Conservation (phyloP, 352 stramenopile species). For the Globisporangium heterothallicum region DNA sequence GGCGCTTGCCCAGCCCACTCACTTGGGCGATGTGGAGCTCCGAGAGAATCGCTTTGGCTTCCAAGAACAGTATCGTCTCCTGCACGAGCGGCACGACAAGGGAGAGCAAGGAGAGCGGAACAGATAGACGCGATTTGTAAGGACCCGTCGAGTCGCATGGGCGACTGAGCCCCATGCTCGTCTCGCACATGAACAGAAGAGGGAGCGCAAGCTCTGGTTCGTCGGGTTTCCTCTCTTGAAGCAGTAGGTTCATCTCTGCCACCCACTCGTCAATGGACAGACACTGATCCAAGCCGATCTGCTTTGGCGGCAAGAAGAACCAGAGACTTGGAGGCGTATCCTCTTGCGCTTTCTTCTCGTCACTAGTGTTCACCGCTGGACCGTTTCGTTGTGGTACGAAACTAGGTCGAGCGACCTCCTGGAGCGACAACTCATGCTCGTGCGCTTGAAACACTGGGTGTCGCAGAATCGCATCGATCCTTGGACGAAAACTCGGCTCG, state of each 20-base stretch:
- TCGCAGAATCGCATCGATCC: constrained; percentile 25
- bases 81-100: constrained; percentile 57
- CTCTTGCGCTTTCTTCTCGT: constrained; percentile 11
- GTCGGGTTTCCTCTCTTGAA: constrained; percentile 19
- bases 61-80: constrained; percentile 58
- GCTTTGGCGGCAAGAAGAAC: constrained; percentile 49
- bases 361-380: not conserved
- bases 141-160: constrained; percentile 14
- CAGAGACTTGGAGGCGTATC: constrained; percentile 47
- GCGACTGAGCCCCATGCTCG: constrained; percentile 20
- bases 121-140: constrained; percentile 20
- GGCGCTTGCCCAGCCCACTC: constrained; percentile 33
- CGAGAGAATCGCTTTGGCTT: constrained; percentile 42
- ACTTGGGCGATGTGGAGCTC: constrained; percentile 26
- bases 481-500: constrained; percentile 30
- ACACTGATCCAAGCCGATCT: constrained; percentile 27
- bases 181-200: constrained; percentile 59
- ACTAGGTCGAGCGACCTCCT: not conserved
- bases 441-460: constrained; percentile 35
- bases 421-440: constrained; percentile 15
- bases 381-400: not conserved
- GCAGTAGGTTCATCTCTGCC: constrained; percentile 25
- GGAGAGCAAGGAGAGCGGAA: constrained; percentile 43
- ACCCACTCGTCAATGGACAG: constrained; percentile 48
- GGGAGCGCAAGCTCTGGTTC: constrained; percentile 40